Percentiles rank a stretch among this genome's conserved stretches.
Evolutionary conservation across 1,284 basidiomycete genomes (phyloP).

Genomic region (Pseudozyma thailandica): DNA sequence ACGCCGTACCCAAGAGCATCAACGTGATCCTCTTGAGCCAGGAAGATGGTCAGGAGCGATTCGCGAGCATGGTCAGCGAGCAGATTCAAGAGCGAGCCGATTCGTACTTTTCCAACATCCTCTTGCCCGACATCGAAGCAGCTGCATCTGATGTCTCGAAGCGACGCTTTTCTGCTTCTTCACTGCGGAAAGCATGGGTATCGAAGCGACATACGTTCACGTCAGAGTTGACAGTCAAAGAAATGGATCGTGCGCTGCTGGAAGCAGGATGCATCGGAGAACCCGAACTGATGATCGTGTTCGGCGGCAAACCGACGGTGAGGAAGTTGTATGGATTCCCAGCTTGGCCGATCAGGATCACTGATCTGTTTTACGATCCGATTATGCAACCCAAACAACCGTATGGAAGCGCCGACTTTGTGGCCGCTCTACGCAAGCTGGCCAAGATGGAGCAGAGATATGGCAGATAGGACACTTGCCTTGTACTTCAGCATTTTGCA

Average conservation of each 20-base stretch:
- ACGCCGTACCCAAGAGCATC: background rate
- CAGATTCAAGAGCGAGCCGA: background rate
- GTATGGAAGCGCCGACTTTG: constrained; percentile 20
- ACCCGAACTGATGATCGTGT: constrained; percentile 36
- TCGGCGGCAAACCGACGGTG: constrained; percentile 4
- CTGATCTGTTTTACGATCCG: constrained; percentile 40
- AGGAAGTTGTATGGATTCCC: constrained; percentile 36
- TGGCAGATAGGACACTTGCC: constrained; percentile 13
- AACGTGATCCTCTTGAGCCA: constrained; percentile 19
- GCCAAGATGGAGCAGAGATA: constrained; percentile 32
- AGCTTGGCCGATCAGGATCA: constrained; percentile 38
- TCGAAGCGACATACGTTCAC: constrained; percentile 5
- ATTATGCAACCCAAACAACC: background rate
- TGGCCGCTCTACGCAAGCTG: constrained; percentile 28
- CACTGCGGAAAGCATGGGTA: constrained; percentile 26
- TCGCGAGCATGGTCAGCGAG: constrained; percentile 6
- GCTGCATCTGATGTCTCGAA: background rate
- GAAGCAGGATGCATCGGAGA: constrained; percentile 26
- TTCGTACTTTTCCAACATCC: constrained; percentile 2
- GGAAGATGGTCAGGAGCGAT: constrained; percentile 15
- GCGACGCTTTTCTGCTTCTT: constrained; percentile 22
- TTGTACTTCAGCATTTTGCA: background rate
- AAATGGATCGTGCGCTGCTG: constrained; percentile 6
- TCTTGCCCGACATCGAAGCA: constrained; percentile 12
- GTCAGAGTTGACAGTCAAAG: constrained; percentile 7